These are phyloP conservation scores for Colletotrichum cuscutae DNA, from an alignment of 2,329 filamentous ascomycete genomes.

Conservation along the genomic window DNA sequence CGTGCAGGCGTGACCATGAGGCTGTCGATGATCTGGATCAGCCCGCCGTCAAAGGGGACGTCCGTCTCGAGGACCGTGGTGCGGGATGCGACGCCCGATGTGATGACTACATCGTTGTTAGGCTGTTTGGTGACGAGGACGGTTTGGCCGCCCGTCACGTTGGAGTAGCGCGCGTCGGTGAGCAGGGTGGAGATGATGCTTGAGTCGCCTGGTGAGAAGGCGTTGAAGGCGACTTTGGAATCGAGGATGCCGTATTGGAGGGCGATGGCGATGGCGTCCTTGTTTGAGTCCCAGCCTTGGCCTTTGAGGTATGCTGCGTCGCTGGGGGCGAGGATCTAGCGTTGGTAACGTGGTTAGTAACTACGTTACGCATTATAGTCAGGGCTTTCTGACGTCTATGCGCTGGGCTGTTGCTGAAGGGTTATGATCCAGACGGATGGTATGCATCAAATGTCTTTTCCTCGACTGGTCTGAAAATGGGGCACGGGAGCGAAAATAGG, in stretches of 20 bases:
- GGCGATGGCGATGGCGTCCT: conserved; percentile 53
- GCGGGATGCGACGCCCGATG: conserved; percentile 50
- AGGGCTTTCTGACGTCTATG: neutral
- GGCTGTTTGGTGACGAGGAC: conserved; percentile 57
- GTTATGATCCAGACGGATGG: neutral
- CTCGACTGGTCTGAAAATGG: neutral
- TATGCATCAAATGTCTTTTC: neutral
- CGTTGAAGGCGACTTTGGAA: conserved; percentile 55
- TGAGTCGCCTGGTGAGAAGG: conserved; percentile 49
- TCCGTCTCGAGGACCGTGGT: conserved; percentile 54
- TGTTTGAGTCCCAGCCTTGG: conserved; percentile 50
- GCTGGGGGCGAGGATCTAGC: conserved; percentile 64
- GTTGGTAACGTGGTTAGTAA: neutral
- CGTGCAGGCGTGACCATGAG: conserved; percentile 57
- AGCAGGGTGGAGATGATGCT: conserved; percentile 57
- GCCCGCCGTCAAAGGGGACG: conserved; percentile 58
- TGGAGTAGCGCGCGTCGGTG: conserved; percentile 52
- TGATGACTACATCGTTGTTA: conserved; percentile 41
- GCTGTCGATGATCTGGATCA: conserved; percentile 63
- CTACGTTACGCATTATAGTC: neutral
- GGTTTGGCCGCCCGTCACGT: conserved; percentile 61
- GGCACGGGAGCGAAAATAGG: no score
- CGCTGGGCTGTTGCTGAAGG: neutral
- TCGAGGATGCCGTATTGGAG: conserved; percentile 71
- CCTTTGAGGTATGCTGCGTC: conserved; percentile 63